Percentiles rank a stretch among this genome's conserved stretches.
phyloP scores from a whole-genome alignment of 768 basidiomycete genomes.

The Panaeolus cyanescens region DNA sequence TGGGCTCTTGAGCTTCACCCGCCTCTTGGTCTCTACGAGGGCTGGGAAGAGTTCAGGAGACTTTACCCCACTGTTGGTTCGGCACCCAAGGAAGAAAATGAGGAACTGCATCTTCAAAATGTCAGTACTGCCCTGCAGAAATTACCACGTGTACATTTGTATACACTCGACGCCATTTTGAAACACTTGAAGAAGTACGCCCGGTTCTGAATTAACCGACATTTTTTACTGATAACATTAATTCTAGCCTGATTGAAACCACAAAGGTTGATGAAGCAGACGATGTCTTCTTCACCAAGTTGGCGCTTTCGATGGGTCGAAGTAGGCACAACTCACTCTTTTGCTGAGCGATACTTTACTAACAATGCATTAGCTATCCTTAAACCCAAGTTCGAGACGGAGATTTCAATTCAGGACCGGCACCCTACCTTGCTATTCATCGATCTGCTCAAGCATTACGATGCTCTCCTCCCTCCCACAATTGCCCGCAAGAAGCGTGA shows the following conservation, averaged over 20 bases:
- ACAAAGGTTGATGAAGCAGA: constrained; percentile 72
- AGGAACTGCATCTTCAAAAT: constrained; percentile 64
- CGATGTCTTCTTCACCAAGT: constrained; percentile 84
- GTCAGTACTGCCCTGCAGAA: constrained; percentile 64
- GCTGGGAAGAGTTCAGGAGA: constrained; percentile 89
- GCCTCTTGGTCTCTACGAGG: constrained; percentile 81
- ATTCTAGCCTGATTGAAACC: constrained; percentile 60
- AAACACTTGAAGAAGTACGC: constrained; percentile 76
- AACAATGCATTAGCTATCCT: constrained; percentile 61
- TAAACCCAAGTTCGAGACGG: constrained; percentile 79
- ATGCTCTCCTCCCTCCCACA: constrained; percentile 74
- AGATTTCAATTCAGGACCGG: constrained; percentile 89
- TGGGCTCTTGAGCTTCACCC: constrained; percentile 93
- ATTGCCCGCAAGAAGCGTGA: constrained; percentile 86
- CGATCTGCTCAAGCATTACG: constrained; percentile 79
- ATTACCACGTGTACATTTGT: constrained; percentile 77
- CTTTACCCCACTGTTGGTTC: constrained; percentile 81
- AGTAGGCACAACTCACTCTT: constrained; percentile 48
- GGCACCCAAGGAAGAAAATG: constrained; percentile 51
- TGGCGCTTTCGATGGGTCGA: constrained; percentile 85
- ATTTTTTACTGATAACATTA: neutral
- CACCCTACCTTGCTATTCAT: constrained; percentile 84
- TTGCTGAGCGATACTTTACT: constrained; percentile 8
- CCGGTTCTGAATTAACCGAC: constrained; percentile 32
- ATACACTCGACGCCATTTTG: constrained; percentile 77